Base-by-base conservation (phyloP, 2,329 filamentous ascomycete species). In the Neobulgaria alba region DNA sequence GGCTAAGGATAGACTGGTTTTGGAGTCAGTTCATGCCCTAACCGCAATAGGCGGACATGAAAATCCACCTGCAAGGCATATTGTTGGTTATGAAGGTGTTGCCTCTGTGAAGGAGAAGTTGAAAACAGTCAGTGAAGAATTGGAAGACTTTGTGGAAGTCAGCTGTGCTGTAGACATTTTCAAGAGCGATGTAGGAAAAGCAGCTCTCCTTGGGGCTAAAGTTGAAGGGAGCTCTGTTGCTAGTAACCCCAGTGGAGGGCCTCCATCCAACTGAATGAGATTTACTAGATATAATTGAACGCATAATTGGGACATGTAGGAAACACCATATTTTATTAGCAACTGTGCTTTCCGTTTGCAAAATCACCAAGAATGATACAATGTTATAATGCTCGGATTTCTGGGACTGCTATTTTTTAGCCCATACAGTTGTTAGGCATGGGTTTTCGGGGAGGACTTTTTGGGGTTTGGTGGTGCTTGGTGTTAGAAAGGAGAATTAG, bases 91-190 rank as follows among this genome's bases (percentile, higher is more conserved):
- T 40, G 92, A 96, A 61, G 90, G 86, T 1, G 83, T 90, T 10
- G 73, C 78, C 4, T 85, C 85, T 30, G 90, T 96, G 29, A 93
- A 90, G 61, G 92, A 96, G 65, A 96, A 96, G 65, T 67, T 98
- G 41, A 95, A 93, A 67, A 95, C 88, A 2, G 86, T 95, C 2
- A 94, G 87, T 48, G 89, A 96, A 61, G 92, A 96, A 66, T 67
- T 96, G 42, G 92, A 96, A 61, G 92, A 96, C 52, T 96, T 96
- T 62, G 82, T 95, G 19, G 87, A 94, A 54, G 82, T 88, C 18
- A 95, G 88, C 56, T 72, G 55, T 41, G 53, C 56, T 1, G 57
- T 59, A 4, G 57, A 60, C 49, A 57, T 59, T 10, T 57, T 57
- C 26, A 53, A 54, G 32, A 59, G 55, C 38, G 55, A 57, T 44